A percentile compares a stretch with the other conserved stretches of the same genome.
Conservation (phyloP, 345 rosid species). For the Combretum micranthum region DNA sequence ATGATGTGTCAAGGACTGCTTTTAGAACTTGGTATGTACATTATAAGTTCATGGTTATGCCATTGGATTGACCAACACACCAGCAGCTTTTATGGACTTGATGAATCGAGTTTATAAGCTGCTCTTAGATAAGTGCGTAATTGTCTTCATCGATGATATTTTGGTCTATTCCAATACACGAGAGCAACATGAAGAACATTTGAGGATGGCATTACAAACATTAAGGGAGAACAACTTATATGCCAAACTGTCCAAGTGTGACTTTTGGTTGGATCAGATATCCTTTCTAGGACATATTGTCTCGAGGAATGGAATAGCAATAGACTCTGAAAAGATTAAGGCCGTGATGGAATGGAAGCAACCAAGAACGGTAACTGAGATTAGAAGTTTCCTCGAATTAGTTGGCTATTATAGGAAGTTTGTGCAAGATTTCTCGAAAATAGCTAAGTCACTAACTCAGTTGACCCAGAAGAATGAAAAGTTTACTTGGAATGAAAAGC, state of each 20-base stretch:
- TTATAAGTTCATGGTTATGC: not conserved
- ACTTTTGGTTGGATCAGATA: not conserved
- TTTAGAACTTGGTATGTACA: not conserved
- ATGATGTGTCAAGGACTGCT: not conserved
- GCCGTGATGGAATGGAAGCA: not conserved
- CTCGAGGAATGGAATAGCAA: not conserved
- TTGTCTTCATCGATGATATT: not conserved
- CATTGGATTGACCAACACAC: not conserved
- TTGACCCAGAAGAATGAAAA: not conserved
- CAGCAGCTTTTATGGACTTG: not conserved
- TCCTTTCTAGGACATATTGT: not conserved
- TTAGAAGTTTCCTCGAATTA: not conserved
- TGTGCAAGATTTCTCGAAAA: too few species aligned
- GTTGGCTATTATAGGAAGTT: too few species aligned
- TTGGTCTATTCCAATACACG: not conserved
- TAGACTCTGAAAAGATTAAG: not conserved
- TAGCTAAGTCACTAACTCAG: too few species aligned
- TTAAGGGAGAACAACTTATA: not conserved
- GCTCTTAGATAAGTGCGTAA: not conserved
- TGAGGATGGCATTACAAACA: not conserved
- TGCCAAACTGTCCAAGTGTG: not conserved
- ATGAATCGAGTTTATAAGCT: not conserved
- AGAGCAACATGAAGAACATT: not conserved
- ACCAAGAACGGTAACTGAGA: not conserved
- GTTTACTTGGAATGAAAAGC: not conserved